These are phyloP conservation scores for Zoysia matrella DNA, from an alignment of 202 grass and related monocot genomes.

Conservation along the genomic window DNA sequence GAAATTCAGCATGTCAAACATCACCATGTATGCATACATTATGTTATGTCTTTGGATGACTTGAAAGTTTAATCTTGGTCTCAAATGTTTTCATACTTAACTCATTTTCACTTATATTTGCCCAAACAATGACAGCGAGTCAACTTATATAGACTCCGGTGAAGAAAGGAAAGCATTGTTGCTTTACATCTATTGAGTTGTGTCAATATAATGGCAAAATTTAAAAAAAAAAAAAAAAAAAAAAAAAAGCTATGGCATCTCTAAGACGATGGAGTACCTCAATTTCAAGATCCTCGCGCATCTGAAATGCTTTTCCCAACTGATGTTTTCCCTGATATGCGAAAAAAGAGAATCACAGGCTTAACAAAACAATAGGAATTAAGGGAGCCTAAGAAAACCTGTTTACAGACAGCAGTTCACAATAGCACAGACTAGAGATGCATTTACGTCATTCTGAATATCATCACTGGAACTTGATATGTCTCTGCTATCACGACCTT, in stretches of 20 bases:
- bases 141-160: background rate
- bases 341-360: slow-evolving; percentile 28
- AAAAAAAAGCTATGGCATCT: no score
- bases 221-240: no score
- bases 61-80: background rate
- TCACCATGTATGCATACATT: background rate
- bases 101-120: background rate
- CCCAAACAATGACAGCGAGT: background rate
- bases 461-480: slow-evolving; percentile 72
- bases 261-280: slow-evolving; percentile 54
- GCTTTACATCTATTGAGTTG: background rate
- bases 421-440: slow-evolving; percentile 28
- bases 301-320: slow-evolving; percentile 62
- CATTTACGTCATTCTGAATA: slow-evolving; percentile 62
- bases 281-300: slow-evolving; percentile 68
- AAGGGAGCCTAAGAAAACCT: slow-evolving; percentile 12
- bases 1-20: background rate
- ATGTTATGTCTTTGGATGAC: background rate
- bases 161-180: slow-evolving; percentile 10
- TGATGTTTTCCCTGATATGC: slow-evolving; percentile 62
- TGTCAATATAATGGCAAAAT: no score
- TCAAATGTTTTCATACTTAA: background rate
- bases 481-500: slow-evolving; percentile 64
- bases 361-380: slow-evolving; percentile 27
- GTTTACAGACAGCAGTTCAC: slow-evolving; percentile 28